Evolutionary conservation across 805 yeast genomes (phyloP), one percentile per base, ranked within the genome.

Genomic region (Candida arabinofermentans): DNA sequence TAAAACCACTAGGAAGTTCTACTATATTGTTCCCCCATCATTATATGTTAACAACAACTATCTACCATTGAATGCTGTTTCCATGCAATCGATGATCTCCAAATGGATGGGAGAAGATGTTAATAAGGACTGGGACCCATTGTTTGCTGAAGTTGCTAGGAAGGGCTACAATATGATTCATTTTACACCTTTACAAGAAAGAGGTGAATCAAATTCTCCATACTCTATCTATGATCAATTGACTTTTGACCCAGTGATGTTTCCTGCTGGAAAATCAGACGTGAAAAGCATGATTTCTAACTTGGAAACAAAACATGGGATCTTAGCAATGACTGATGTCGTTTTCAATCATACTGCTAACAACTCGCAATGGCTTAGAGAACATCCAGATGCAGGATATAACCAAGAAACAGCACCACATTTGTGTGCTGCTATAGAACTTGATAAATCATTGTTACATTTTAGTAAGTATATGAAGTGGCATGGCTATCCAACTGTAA

Each of bases 131-230:
- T 91, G 98, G 98, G 77, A 77, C 42, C 59, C 64, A 1, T 67
- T 85, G 42, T 85, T 91, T 44, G 59, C 61, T 1, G 74, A 75
- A 35, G 74, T 91, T 34, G 65, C 81, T 13, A 59, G 65, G 8
- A 93, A 93, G 62, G 90, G 93, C 17, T 91, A 91, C 68, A 93
- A 93, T 62, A 87, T 91, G 96, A 70, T 93, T 34, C 99, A 91
- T 67, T 91, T 91, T 61, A 90, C 97, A 5, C 99, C 99, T 0
- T 70, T 91, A 51, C 96, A 91, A 64, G 67, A 81, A 48, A 73
- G 98, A 42, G 99, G 99, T 26, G 83, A 74, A 47, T 86, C 96
- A 1, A 77, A 90, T 61, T 90, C 97, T 6, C 99, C 99, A 0
- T 91, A 90, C 59, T 86, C 96, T 3, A 87, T 91, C 40, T 82